These are phyloP conservation scores for Durio zibethinus DNA, from an alignment of 345 rosid species.

Conservation along the genomic window DNA sequence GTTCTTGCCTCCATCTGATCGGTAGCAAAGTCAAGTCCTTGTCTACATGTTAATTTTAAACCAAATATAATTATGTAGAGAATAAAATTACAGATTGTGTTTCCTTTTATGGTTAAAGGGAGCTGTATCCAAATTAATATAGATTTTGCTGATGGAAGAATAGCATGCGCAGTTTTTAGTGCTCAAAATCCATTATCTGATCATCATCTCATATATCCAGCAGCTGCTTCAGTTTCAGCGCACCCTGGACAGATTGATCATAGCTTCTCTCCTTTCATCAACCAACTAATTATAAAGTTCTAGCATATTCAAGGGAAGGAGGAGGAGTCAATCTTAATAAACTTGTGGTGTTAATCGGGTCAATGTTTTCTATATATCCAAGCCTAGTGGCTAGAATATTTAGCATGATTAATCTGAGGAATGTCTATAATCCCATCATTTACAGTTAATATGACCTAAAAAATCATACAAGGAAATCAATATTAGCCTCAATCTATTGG, in stretches of 20 bases:
- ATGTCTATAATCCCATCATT: not conserved
- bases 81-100: not conserved
- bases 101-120: conserved; percentile 7
- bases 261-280: not conserved
- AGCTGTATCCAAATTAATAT: conserved; percentile 11
- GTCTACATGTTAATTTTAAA: not conserved
- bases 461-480: not conserved
- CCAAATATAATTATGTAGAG: not conserved
- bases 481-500: not conserved
- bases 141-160: not conserved
- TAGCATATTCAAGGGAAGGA: too few species aligned
- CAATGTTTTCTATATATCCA: not conserved
- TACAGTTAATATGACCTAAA: not conserved
- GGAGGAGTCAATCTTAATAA: too few species aligned
- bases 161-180: not conserved
- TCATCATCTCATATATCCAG: not conserved
- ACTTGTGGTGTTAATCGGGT: not conserved
- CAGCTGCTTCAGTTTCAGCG: not conserved
- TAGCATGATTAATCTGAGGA: not conserved
- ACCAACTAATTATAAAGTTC: not conserved
- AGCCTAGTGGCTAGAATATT: not conserved
- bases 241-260: not conserved
- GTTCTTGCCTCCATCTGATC: not conserved
- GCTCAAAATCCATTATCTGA: not conserved
- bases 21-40: not conserved